Conservation (phyloP, 1,284 basidiomycete genomes). For the Thelephora terrestris region DNA sequence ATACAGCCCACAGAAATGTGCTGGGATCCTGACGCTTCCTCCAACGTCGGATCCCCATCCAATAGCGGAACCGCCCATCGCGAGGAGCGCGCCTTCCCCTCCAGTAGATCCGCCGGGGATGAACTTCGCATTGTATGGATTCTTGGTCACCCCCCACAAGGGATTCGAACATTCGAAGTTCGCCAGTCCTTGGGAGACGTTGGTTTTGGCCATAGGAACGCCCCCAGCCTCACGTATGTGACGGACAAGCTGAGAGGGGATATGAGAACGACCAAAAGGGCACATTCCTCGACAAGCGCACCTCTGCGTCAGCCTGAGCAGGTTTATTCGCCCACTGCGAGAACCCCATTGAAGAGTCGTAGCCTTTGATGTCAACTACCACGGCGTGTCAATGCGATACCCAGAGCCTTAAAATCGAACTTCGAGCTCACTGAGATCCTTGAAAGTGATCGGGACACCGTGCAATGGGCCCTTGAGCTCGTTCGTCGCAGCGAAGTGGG, state of each 20-base stretch:
- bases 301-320: constrained; percentile 44
- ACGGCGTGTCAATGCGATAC: constrained; percentile 2
- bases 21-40: constrained; percentile 66
- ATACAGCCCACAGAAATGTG: constrained; percentile 62
- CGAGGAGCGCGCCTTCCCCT: constrained; percentile 62
- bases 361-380: constrained; percentile 45
- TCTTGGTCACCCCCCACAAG: constrained; percentile 56
- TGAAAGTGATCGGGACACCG: constrained; percentile 74
- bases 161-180: constrained; percentile 68
- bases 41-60: constrained; percentile 70
- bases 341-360: constrained; percentile 68
- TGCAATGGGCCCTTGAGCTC: constrained; percentile 63
- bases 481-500: constrained; percentile 50
- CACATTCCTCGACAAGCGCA: constrained; percentile 24
- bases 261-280: background rate
- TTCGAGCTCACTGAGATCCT: constrained; percentile 52
- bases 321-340: constrained; percentile 58
- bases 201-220: constrained; percentile 72
- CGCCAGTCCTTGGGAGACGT: constrained; percentile 61
- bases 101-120: constrained; percentile 63
- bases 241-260: constrained; percentile 30
- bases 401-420: background rate
- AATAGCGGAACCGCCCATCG: constrained; percentile 56
- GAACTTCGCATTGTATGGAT: constrained; percentile 50
- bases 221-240: constrained; percentile 62